Conservation (phyloP, 228 moss, liverwort and hornwort genomes). For the Sphagnum fallax region DNA sequence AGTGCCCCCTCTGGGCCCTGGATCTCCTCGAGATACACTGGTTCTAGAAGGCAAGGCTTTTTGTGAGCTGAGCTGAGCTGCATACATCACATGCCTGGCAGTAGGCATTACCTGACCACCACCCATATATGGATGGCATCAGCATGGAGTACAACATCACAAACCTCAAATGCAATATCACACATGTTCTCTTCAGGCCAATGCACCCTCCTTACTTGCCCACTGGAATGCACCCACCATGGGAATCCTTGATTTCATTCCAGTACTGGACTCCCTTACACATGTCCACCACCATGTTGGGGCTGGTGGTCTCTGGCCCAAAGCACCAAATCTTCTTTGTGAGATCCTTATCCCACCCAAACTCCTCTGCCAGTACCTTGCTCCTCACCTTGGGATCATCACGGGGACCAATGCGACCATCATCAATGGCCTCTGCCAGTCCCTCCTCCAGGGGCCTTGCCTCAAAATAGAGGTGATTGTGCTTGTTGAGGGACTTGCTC, state of each 20-base stretch:
- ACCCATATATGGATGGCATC: slow-evolving; percentile 49
- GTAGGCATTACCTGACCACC: slow-evolving; percentile 52
- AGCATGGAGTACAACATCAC: slow-evolving; percentile 48
- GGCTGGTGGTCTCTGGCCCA: slow-evolving; percentile 8
- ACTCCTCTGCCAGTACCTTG: slow-evolving; percentile 10
- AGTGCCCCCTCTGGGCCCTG: slow-evolving; percentile 46
- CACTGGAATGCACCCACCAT: slow-evolving; percentile 6
- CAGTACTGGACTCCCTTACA: slow-evolving; percentile 7
- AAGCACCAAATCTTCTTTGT: slow-evolving; percentile 16
- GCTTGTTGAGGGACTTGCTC: slow-evolving; percentile 24
- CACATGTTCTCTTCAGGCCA: slow-evolving; percentile 36
- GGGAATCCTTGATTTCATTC: slow-evolving; percentile 8
- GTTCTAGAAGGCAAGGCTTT: slow-evolving; percentile 50
- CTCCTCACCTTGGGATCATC: neutral
- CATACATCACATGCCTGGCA: slow-evolving; percentile 43
- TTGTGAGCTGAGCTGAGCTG: slow-evolving; percentile 40
- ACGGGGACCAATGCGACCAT: slow-evolving; percentile 10
- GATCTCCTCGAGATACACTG: slow-evolving; percentile 52
- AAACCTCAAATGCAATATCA: slow-evolving; percentile 52
- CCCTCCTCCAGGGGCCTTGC: slow-evolving; percentile 24
- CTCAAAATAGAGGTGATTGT: slow-evolving; percentile 20
- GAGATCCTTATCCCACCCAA: slow-evolving; percentile 12
- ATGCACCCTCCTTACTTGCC: slow-evolving; percentile 4
- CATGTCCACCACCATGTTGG: slow-evolving; percentile 18
- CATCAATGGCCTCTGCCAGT: slow-evolving; percentile 19